Evolutionary conservation across 371 early-diverging fungal species (phyloP), one percentile per base, ranked within the genome.

Genomic region (Actinomortierella wolfii): DNA sequence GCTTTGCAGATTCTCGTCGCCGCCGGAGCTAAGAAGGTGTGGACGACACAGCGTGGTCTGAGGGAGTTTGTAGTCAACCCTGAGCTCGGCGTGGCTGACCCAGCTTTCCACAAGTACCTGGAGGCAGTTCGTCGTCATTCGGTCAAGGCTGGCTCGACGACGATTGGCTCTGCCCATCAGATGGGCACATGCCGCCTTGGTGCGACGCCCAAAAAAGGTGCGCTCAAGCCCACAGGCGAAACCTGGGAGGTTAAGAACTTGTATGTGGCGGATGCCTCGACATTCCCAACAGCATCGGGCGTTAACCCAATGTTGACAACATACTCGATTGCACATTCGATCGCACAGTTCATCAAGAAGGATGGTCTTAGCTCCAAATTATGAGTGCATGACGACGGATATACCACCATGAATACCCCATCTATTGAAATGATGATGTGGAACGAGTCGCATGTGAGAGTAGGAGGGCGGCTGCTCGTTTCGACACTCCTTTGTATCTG

Each of bases 161-260:
- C 59, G 43, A 54, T 83, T 24, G 80, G 80, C 29, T 68, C 76
- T 57, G 85, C 86, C 20, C 87, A 89, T 76, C 89, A 89, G 59
- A 89, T 89, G 87, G 82, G 88, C 47, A 67, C 85, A 11, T 82
- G 85, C 59, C 84, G 91, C 11, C 89, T 93, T 91, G 89, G 86
- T 15, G 68, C 69, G 21, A 75, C 79, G 34, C 82, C 89, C 47
- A 68, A 71, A 42, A 57, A 57, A 0, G 86, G 89, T 7, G 93
- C 80, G 17, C 77, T 84, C 11, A 85, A 89, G 53, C 90, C 91
- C 3, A 83, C 80, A 0, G 93, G 93, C 3, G 85, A 90, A 61
- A 84, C 87, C 5, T 92, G 87, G 86, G 93, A 91, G 64, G 81
- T 88, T 54, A 81, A 89, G 68, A 76, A 84, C 28, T 73, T 92